These are phyloP conservation scores for Suillus subaureus DNA, from an alignment of 768 basidiomycete genomes.

Conservation along the genomic window DNA sequence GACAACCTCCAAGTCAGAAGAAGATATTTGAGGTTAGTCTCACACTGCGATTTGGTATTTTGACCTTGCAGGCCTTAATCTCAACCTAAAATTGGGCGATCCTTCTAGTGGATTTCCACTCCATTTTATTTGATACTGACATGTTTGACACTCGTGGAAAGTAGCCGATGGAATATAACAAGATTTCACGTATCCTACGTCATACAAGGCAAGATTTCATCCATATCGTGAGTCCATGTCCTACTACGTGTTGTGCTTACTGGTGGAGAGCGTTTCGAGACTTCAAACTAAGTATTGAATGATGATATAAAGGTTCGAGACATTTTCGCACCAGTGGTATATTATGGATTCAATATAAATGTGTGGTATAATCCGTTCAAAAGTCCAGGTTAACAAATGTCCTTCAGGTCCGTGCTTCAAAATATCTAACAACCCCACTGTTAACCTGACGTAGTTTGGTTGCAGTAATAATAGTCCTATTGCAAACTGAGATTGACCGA, in stretches of 20 bases:
- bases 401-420: background rate
- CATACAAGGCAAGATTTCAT: background rate
- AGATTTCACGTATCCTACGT: background rate
- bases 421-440: background rate
- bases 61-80: background rate
- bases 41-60: background rate
- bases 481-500: background rate
- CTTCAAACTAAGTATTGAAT: background rate
- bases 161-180: background rate
- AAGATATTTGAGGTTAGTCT: background rate
- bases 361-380: background rate
- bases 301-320: background rate
- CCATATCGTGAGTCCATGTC: background rate
- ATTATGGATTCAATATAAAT: background rate
- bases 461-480: constrained; percentile 3
- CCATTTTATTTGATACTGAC: too few relatives aligned
- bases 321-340: background rate
- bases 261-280: background rate
- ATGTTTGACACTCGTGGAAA: too few relatives aligned
- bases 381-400: background rate
- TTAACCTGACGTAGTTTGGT: background rate
- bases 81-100: background rate
- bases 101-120: too few relatives aligned
- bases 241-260: background rate
- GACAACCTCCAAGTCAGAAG: background rate